Base-by-base conservation (phyloP, 2,329 filamentous ascomycete genomes). In the Beauveria australis region DNA sequence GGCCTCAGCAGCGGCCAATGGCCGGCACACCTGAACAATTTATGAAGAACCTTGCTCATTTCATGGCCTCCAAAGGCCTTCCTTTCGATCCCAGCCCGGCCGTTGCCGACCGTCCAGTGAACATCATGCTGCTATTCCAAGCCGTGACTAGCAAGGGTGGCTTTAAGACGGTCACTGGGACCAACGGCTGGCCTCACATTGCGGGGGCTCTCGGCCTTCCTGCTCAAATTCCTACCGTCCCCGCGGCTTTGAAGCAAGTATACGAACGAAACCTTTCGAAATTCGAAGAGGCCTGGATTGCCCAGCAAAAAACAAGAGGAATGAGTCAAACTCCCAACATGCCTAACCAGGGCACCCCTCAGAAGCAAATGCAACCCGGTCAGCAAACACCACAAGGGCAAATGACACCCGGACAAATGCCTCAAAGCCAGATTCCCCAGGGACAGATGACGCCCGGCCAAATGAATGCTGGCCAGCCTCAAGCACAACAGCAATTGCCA, bases 91-190 rank as follows among this genome's bases (percentile, higher is more conserved):
- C 82, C 1, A 88, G 86, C 63, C 92, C 92, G 0, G 76, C 84
- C 24, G 82, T 96, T 26, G 87, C 84, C 58, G 89, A 91, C 58
- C 86, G 90, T 12, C 83, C 82, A 0, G 79, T 97, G 43, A 88
- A 88, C 67, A 75, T 97, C 14, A 83, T 91, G 69, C 82, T 87
- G 63, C 78, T 97, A 3, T 97, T 95, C 72, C 84, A 88, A 63
- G 79, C 84, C 0, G 89, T 96, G 1, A 73, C 76, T 51, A 82
- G 87, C 66, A 92, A 89, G 67, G 90, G 89, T 26, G 92, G 92
- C 5, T 94, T 88, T 60, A 89, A 88, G 66, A 84, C 81, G 63
- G 85, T 95, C 3, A 87, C 85, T 0, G 81, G 82, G 26, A 78
- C 79, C 26, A 89, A 91, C 64, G 79, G 81, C 61, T 97, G 94